Evolutionary conservation across 1,139 yeast species (phyloP), one percentile per base, ranked within the genome.

Genomic region (Pichia sp.): DNA sequence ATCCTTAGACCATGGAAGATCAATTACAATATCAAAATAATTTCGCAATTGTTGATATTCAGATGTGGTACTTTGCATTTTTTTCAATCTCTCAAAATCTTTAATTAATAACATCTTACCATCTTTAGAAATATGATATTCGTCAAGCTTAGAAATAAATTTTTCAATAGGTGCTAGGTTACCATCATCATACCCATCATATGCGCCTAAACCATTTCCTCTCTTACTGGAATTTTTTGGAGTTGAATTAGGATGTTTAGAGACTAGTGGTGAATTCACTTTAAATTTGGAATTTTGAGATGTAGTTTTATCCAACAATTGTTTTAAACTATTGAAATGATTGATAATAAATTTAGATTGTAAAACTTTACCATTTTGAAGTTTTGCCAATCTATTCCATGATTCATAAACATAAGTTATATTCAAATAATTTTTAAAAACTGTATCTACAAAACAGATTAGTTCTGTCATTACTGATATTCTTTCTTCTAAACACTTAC

Each of bases 21-120:
- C 86, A 54, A 78, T 66, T 9, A 83, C 73, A 37, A 82, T 76
- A 52, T 83, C 93, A 40, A 83, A 67, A 57, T 83, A 83, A 37
- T 80, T 77, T 22, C 87, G 62, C 42, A 82, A 69, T 3, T 82
- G 87, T 56, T 82, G 86, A 60, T 77, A 81, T 56, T 83, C 93
- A 1, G 88, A 79, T 43, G 80, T 80, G 3, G 76, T 76, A 2
- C 83, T 76, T 33, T 77, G 78, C 61, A 84, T 72, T 19, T 78
- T 66, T 51, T 74, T 72, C 53, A 83, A 68, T 24, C 88, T 66
- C 53, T 74, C 75, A 53, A 69, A 72, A 53, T 83, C 93, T 45
- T 82, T 79, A n/a, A 66, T 51, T 18, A 80, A 73, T 28, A 80
- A 68, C 37, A 77, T 64, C 41, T 71, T 71, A 13, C 83, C 80